Evolutionary conservation across 352 stramenopile genomes (phyloP).

Genomic region (Phytophthora pinifolia): DNA sequence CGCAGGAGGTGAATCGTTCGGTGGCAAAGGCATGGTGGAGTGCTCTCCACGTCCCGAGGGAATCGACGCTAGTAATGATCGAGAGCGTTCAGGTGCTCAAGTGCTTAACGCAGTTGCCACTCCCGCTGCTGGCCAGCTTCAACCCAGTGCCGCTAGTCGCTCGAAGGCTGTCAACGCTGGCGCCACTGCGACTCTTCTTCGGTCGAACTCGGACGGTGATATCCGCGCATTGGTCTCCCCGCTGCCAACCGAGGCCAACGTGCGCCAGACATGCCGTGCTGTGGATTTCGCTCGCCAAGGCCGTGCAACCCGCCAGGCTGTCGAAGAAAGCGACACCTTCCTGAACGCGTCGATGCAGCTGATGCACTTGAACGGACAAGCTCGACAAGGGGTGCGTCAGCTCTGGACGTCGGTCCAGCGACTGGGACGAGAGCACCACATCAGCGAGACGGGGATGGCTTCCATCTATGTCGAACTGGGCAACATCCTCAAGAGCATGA

Average conservation of each 20-base stretch:
- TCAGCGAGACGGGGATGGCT: constrained; percentile 51
- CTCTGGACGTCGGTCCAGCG: constrained; percentile 65
- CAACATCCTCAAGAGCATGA: constrained; percentile 59
- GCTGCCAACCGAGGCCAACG: constrained; percentile 15
- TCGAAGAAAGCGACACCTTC: constrained; percentile 38
- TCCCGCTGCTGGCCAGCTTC: background rate
- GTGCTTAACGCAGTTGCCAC: background rate
- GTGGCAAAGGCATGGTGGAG: too few relatives aligned
- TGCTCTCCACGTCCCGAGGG: too few relatives aligned
- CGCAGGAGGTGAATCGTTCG: too few relatives aligned
- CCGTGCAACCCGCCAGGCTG: background rate
- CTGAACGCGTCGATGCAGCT: constrained; percentile 67
- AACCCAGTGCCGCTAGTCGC: background rate
- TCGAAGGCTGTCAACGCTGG: constrained; percentile 6
- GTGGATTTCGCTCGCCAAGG: too few relatives aligned
- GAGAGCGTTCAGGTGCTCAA: background rate
- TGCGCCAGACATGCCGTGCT: too few relatives aligned
- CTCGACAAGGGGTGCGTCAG: constrained; percentile 54
- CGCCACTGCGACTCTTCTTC: constrained; percentile 18
- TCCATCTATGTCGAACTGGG: constrained; percentile 57
- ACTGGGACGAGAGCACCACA: constrained; percentile 47
- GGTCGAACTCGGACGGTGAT: constrained; percentile 38
- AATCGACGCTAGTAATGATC: too few relatives aligned
- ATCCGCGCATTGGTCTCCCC: constrained; percentile 17
- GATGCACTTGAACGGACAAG: constrained; percentile 61